phyloP scores from a whole-genome alignment of 2,329 filamentous ascomycete species.

The Epichloe hybrida region DNA sequence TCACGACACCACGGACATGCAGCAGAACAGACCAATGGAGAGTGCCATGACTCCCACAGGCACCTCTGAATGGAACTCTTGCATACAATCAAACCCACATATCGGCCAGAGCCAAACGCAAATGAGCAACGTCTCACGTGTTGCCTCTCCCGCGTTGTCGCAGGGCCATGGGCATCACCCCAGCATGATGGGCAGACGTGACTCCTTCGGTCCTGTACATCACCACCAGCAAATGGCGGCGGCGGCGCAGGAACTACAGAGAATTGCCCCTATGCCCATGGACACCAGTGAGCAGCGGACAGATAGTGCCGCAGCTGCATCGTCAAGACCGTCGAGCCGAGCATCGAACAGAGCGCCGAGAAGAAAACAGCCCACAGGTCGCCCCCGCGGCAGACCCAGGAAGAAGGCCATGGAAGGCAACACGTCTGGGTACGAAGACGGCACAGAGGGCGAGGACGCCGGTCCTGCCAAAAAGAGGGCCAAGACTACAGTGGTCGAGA shows the following conservation, averaged over 20 bases:
- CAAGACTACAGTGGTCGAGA: conserved; percentile 57
- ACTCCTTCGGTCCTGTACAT: conserved; percentile 15
- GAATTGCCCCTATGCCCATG: conserved; percentile 22
- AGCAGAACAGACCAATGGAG: conserved; percentile 15
- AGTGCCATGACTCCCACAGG: conserved; percentile 40
- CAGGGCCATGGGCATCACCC: conserved; percentile 13
- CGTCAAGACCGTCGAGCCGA: conserved; percentile 47
- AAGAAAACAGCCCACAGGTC: conserved; percentile 34
- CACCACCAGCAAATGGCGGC: conserved; percentile 8
- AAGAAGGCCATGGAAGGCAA: conserved; percentile 48
- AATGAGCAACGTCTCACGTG: conserved; percentile 16
- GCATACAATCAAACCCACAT: conserved; percentile 58
- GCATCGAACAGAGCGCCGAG: conserved; percentile 33
- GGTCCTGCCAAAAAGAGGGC: conserved; percentile 53
- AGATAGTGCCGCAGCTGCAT: conserved; percentile 12
- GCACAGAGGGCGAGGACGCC: conserved; percentile 44
- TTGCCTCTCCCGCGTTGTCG: conserved; percentile 24
- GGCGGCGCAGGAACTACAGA: conserved; percentile 17
- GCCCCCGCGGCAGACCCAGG: conserved; percentile 41
- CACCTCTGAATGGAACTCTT: conserved; percentile 63
- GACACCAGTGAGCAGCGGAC: conserved; percentile 9
- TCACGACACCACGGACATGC: conserved; percentile 10
- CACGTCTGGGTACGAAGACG: conserved; percentile 61
- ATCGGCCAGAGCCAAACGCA: conserved; percentile 21
- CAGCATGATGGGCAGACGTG: conserved; percentile 10